Percentiles rank a stretch among this genome's conserved stretches.
phyloP scores from a whole-genome alignment of 352 stramenopile species.

The Pythium apleroticum region DNA sequence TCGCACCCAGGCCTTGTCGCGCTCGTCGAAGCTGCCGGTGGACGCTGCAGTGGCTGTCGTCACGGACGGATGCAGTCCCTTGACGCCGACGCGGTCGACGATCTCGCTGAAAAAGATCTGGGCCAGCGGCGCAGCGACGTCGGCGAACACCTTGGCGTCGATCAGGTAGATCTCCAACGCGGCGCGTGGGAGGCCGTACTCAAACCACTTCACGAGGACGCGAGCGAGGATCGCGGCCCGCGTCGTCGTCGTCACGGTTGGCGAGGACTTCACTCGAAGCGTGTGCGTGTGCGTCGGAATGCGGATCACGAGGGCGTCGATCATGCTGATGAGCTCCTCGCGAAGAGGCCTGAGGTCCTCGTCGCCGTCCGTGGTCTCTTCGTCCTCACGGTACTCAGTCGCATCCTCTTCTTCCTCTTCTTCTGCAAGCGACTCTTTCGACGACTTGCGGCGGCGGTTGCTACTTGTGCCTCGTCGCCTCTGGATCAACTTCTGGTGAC shows the following conservation, averaged over 20 bases:
- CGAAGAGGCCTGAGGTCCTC: constrained; percentile 21
- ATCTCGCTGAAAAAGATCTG: constrained; percentile 81
- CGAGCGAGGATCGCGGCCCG: constrained; percentile 72
- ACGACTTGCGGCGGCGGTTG: constrained; percentile 19
- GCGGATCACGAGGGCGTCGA: constrained; percentile 64
- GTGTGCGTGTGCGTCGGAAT: constrained; percentile 9
- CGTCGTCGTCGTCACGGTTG: constrained; percentile 23
- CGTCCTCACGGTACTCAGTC: neutral
- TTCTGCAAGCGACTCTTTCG: constrained; percentile 31
- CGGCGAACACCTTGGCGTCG: constrained; percentile 53
- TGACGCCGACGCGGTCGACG: constrained; percentile 47
- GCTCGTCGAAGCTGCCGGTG: constrained; percentile 58
- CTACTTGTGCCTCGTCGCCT: neutral
- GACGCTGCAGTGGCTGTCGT: constrained; percentile 5
- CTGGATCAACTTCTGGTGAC: constrained; percentile 38
- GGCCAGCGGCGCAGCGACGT: constrained; percentile 59
- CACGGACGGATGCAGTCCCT: constrained; percentile 2
- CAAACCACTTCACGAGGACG: constrained; percentile 84
- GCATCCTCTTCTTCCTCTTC: constrained; percentile 13
- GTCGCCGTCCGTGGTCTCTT: constrained; percentile 22
- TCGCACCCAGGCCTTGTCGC: constrained; percentile 72
- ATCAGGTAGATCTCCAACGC: constrained; percentile 70
- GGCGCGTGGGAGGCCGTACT: constrained; percentile 55
- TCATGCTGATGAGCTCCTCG: constrained; percentile 57
- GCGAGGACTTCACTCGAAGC: neutral